Conservation (phyloP, 2,329 filamentous ascomycete species). For the Chalara sp. region DNA sequence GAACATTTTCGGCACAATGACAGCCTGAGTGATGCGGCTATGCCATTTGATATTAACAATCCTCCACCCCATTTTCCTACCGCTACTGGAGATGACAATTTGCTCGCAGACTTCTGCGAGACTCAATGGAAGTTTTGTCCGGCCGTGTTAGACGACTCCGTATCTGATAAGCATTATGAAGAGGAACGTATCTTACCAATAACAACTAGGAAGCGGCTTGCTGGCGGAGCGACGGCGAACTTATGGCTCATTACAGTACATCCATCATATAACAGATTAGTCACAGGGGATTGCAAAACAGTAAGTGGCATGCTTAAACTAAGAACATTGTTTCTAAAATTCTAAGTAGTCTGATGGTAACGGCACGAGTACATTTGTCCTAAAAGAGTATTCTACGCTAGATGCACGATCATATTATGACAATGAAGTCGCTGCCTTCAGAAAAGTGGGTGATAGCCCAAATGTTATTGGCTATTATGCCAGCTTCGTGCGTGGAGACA, state of each 20-base stretch:
- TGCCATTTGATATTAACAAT: slow-evolving; percentile 20
- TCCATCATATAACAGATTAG: slow-evolving; percentile 20
- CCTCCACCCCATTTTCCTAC: slow-evolving; percentile 14
- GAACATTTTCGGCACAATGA: slow-evolving; percentile 3
- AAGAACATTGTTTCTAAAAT: too few relatives aligned
- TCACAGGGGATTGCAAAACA: slow-evolving; percentile 2
- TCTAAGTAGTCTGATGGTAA: too few relatives aligned
- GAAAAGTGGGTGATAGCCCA: slow-evolving; percentile 10
- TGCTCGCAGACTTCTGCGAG: slow-evolving; percentile 21
- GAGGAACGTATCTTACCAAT: slow-evolving; percentile 22
- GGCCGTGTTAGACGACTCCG: slow-evolving; percentile 14
- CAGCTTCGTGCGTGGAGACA: slow-evolving; percentile 20
- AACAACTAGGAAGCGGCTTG: slow-evolving; percentile 10
- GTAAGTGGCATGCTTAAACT: background rate
- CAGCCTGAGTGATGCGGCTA: slow-evolving; percentile 2
- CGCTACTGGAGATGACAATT: slow-evolving; percentile 6
- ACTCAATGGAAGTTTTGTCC: slow-evolving; percentile 24
- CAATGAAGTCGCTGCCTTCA: slow-evolving; percentile 21
- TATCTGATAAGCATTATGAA: slow-evolving; percentile 17
- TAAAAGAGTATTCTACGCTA: slow-evolving; percentile 21
- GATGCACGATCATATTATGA: slow-evolving; percentile 17
- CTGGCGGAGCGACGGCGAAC: slow-evolving; percentile 11
- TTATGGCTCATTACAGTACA: slow-evolving; percentile 21
- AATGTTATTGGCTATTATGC: slow-evolving; percentile 24
- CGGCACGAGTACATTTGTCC: slow-evolving; percentile 14